Conservation (phyloP, 305 asterid species). For the Caryopteris hybrid region DNA sequence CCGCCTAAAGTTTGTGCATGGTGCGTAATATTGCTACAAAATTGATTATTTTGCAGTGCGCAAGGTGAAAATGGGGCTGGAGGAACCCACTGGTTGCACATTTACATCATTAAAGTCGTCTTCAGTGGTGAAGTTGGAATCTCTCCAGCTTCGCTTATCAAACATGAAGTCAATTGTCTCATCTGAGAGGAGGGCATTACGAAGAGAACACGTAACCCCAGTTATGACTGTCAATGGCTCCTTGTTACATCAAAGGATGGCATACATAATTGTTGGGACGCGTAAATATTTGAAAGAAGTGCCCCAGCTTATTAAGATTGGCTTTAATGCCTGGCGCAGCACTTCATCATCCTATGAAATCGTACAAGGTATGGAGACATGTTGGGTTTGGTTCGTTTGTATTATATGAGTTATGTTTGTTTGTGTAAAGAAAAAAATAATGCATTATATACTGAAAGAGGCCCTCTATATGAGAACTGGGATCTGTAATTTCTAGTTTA, state of each 20-base stretch:
- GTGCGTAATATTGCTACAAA: background rate
- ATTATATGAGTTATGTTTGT: background rate
- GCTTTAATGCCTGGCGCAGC: conserved; percentile 72
- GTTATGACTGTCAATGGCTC: conserved; percentile 54
- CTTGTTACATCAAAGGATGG: conserved; percentile 61
- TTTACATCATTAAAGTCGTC: conserved; percentile 62
- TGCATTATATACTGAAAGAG: background rate
- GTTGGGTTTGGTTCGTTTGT: background rate
- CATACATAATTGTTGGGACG: conserved; percentile 60
- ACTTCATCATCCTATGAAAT: conserved; percentile 63
- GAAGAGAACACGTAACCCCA: conserved; percentile 54
- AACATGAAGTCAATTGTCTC: conserved; percentile 63
- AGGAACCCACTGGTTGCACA: conserved; percentile 87
- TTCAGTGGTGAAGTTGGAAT: conserved; percentile 65
- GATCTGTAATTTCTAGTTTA: background rate
- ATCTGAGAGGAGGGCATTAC: conserved; percentile 66
- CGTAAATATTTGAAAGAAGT: conserved; percentile 70
- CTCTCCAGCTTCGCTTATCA: conserved; percentile 59
- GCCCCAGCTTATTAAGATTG: conserved; percentile 63
- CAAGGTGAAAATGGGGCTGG: conserved; percentile 85
- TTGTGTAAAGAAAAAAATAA: background rate
- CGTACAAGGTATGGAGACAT: conserved; percentile 59
- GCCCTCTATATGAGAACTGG: background rate
- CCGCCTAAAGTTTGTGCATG: conserved; percentile 8
- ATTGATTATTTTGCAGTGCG: conserved; percentile 57